Evolutionary conservation across 345 rosid genomes (phyloP).

Genomic region (Gossypium mustelinum): DNA sequence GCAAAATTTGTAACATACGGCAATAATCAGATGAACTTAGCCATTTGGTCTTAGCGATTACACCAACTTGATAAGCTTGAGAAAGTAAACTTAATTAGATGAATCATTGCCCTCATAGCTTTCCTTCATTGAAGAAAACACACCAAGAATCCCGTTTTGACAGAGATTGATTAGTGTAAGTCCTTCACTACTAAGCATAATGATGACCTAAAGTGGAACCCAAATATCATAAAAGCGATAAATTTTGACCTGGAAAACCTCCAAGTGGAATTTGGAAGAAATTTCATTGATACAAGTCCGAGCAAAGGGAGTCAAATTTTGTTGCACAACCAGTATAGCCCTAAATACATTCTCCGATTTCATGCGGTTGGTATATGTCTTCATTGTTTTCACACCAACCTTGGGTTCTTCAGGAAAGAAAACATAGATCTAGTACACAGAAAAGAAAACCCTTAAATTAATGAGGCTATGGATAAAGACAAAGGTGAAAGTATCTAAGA

Average conservation of each 20-base stretch:
- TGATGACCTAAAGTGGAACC: neutral
- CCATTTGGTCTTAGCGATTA: neutral
- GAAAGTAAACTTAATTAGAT: neutral
- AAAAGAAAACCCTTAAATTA: neutral
- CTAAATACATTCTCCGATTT: slow-evolving; percentile 71
- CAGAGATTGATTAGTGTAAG: neutral
- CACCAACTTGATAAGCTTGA: neutral
- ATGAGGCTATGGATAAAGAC: neutral
- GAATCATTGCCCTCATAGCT: neutral
- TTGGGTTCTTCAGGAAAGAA: slow-evolving; percentile 83
- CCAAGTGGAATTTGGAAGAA: slow-evolving; percentile 64
- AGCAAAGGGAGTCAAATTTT: slow-evolving; percentile 80
- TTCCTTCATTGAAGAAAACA: neutral
- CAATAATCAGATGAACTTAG: neutral
- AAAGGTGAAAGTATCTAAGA: no score
- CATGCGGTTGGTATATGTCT: slow-evolving; percentile 77
- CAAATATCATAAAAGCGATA: neutral
- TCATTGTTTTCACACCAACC: slow-evolving; percentile 85
- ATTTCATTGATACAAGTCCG: slow-evolving; percentile 62
- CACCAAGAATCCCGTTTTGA: neutral
- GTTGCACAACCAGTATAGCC: slow-evolving; percentile 78
- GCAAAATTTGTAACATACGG: neutral
- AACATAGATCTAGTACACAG: slow-evolving; percentile 53
- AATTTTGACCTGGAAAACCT: slow-evolving; percentile 72
- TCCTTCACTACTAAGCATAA: neutral